phyloP scores from a whole-genome alignment of 768 basidiomycete species.

The Lepiota brunneoincarnata region DNA sequence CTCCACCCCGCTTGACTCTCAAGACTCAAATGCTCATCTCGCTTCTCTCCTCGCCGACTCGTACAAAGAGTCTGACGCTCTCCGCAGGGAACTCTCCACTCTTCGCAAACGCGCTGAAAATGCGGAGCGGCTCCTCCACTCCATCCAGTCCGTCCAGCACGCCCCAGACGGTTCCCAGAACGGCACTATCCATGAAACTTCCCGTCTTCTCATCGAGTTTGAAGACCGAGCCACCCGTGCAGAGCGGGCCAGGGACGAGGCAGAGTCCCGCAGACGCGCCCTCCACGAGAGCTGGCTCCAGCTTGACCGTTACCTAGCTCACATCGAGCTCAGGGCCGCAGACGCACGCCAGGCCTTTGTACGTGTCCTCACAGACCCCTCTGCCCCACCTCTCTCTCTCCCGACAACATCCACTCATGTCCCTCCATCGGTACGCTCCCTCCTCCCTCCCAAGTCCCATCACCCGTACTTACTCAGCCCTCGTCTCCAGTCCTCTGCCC shows the following conservation, averaged over 20 bases:
- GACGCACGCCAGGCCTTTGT: constrained; percentile 50
- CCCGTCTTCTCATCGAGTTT: constrained; percentile 37
- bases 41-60: constrained; percentile 54
- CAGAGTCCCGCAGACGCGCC: constrained; percentile 42
- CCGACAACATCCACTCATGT: constrained; percentile 14
- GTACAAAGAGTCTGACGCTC: constrained; percentile 49
- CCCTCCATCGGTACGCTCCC: constrained; percentile 9
- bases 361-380: constrained; percentile 38
- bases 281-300: constrained; percentile 49
- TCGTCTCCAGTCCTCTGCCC: constrained; percentile 16
- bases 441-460: constrained; percentile 1
- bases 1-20: neutral
- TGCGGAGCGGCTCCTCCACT: constrained; percentile 39
- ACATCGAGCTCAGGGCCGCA: constrained; percentile 40
- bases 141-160: constrained; percentile 7
- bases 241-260: constrained; percentile 54
- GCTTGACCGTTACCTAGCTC: constrained; percentile 44
- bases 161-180: constrained; percentile 15
- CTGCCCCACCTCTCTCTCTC: constrained; percentile 34
- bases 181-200: constrained; percentile 9
- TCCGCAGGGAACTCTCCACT: constrained; percentile 45
- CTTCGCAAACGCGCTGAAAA: constrained; percentile 48
- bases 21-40: constrained; percentile 42
- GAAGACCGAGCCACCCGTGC: constrained; percentile 50
- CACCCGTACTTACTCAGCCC: constrained; percentile 12